Percentiles rank a stretch among this genome's conserved stretches.
These are phyloP conservation scores for Aspergillus panamensis DNA, from an alignment of 495 filamentous ascomycete species.

Conservation along the genomic window DNA sequence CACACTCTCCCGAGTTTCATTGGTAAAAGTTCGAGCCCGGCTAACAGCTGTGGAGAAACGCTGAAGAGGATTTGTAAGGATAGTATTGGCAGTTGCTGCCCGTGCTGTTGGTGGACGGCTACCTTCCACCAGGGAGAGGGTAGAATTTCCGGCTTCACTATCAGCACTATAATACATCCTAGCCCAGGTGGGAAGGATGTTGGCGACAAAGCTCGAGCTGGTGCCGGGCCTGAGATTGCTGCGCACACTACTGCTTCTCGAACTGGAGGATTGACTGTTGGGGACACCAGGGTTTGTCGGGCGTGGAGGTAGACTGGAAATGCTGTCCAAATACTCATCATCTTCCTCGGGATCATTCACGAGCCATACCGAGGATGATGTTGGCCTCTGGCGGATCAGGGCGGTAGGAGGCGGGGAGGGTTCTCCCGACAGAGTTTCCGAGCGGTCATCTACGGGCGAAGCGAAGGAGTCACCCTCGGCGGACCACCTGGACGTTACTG, in stretches of 20 bases:
- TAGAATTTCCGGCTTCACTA: slow-evolving; percentile 29
- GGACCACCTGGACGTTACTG: slow-evolving; percentile 64
- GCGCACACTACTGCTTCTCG: slow-evolving; percentile 37
- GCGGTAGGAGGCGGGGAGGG: slow-evolving; percentile 26
- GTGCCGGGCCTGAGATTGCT: slow-evolving; percentile 41
- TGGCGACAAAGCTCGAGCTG: slow-evolving; percentile 51
- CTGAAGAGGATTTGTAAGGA: slow-evolving; percentile 32
- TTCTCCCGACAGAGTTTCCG: slow-evolving; percentile 21
- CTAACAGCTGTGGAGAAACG: slow-evolving; percentile 29
- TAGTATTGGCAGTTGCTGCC: slow-evolving; percentile 30
- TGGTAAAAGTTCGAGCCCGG: slow-evolving; percentile 20
- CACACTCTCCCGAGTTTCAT: slow-evolving; percentile 19
- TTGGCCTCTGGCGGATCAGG: slow-evolving; percentile 30
- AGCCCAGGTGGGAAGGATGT: slow-evolving; percentile 49
- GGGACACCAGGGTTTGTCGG: slow-evolving; percentile 32
- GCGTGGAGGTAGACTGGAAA: slow-evolving; percentile 41
- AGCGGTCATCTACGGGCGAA: slow-evolving; percentile 22
- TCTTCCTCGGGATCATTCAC: slow-evolving; percentile 39
- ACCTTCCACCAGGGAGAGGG: slow-evolving; percentile 34
- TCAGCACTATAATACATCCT: slow-evolving; percentile 47
- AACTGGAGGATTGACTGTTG: slow-evolving; percentile 35
- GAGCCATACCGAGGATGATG: slow-evolving; percentile 44
- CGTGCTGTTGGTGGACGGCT: slow-evolving; percentile 33
- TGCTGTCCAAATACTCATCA: slow-evolving; percentile 38
- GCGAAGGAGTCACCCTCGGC: slow-evolving; percentile 33